Percentiles rank a stretch among this genome's conserved stretches.
phyloP scores from a whole-genome alignment of 2,329 filamentous ascomycete species.

The Penicillium sp. region DNA sequence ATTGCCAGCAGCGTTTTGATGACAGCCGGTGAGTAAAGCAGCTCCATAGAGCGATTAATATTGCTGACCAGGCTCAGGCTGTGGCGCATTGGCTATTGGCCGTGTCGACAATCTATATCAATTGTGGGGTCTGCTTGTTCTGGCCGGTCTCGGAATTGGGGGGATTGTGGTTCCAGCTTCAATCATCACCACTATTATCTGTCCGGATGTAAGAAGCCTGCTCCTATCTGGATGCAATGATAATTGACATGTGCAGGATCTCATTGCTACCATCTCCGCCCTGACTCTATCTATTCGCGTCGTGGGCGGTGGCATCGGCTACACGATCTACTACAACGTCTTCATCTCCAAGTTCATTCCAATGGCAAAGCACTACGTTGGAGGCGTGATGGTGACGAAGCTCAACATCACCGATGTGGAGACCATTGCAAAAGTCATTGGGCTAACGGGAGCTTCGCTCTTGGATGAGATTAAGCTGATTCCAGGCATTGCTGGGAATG shows the following conservation, averaged over 20 bases:
- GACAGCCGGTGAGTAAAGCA: conserved; percentile 51
- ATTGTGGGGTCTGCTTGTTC: conserved; percentile 53
- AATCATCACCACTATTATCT: conserved; percentile 64
- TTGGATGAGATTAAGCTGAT: conserved; percentile 46
- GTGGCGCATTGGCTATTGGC: conserved; percentile 50
- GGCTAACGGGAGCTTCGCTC: conserved; percentile 50
- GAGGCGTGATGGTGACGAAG: conserved; percentile 45
- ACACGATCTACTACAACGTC: conserved; percentile 53
- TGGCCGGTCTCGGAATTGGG: conserved; percentile 60
- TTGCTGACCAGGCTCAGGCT: conserved; percentile 34
- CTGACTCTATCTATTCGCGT: conserved; percentile 65
- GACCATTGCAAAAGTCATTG: conserved; percentile 48
- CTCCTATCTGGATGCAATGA: too few relatives aligned
- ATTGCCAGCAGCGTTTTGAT: conserved; percentile 56
- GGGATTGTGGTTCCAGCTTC: conserved; percentile 62
- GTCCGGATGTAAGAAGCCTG: conserved; percentile 50
- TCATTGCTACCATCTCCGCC: conserved; percentile 64
- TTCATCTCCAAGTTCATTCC: conserved; percentile 44
- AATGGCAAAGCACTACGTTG: conserved; percentile 46
- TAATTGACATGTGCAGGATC: conserved; percentile 44
- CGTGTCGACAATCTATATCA: conserved; percentile 49
- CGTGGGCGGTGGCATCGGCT: conserved; percentile 61
- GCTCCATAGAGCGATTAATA: neutral
- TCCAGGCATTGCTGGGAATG: conserved; percentile 50
- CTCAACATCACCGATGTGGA: conserved; percentile 47